Base-by-base conservation (phyloP, 495 filamentous ascomycete species). In the Penicillium atrosanguineum region DNA sequence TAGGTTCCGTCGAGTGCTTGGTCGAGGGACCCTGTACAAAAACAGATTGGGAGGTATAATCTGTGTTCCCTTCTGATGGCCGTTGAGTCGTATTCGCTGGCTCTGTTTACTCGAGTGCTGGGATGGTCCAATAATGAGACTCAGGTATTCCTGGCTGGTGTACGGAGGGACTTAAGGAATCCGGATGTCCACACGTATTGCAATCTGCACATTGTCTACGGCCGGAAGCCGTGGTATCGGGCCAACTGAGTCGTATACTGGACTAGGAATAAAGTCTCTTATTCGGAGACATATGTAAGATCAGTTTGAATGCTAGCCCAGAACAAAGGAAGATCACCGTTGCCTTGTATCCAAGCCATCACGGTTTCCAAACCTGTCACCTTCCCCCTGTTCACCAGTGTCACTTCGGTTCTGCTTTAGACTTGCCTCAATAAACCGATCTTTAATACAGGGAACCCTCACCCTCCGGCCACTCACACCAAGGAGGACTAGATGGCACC, bases 111-210 rank as follows among this genome's bases (percentile, higher is more conserved):
- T 5, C 73, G 73, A 12, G 76, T 80, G 0, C 67, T 83, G 9
- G 78, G 79, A 1, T 83, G 83, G 79, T 73, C 68, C 0, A 69
- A 76, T 25, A 76, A 79, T n/a, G 74, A 87, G 51, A 74, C 80
- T 21, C 75, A 83, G 56, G 68, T 79, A n/a, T 72, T 86, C 50
- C 67, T 83, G 8, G 72, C 69, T 25, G 69, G 80, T 6, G 74
- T 84, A 3, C 73, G 80, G 18, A 76, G 72, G 31, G 80, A 80
- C 37, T 47, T 87, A 50, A 69, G 73, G 38, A 76, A 83, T 52
- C 67, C 69, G 4, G 67, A 61, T 8, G 68, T 80, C 8, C 81
- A 86, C 59, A 67, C 71, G 1, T 84, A 71, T 58, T 66, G 66
- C 48, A 57, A 64, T 31, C 41, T 70, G 44, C 65, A 70, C 48